These are phyloP conservation scores for Linderniella brevidens DNA, from an alignment of 257 asterid genomes.

Conservation along the genomic window DNA sequence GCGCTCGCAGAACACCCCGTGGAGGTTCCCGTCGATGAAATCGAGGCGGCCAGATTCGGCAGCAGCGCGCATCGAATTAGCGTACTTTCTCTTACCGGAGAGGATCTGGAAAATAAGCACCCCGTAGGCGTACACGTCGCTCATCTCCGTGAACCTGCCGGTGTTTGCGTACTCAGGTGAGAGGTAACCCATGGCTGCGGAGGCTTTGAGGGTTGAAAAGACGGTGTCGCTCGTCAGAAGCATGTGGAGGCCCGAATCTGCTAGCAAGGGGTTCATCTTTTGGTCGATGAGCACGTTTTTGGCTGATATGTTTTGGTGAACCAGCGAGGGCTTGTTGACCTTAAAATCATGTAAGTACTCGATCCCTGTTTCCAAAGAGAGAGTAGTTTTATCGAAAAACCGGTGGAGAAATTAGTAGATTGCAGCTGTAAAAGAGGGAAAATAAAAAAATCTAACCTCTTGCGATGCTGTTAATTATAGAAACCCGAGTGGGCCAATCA, in stretches of 20 bases:
- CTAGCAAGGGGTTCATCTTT: constrained; percentile 36
- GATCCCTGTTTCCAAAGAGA: constrained; percentile 54
- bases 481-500: constrained; percentile 68
- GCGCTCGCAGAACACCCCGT: constrained; percentile 28
- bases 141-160: constrained; percentile 78
- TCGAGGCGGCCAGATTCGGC: constrained; percentile 46
- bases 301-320: constrained; percentile 82
- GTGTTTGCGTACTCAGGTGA: constrained; percentile 84
- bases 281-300: constrained; percentile 63
- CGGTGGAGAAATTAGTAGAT: background rate
- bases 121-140: constrained; percentile 80
- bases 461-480: constrained; percentile 56
- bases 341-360: constrained; percentile 51
- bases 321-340: constrained; percentile 47
- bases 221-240: constrained; percentile 72
- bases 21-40: constrained; percentile 41
- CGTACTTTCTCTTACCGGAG: constrained; percentile 48
- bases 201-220: constrained; percentile 71
- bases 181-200: constrained; percentile 90
- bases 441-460: constrained; percentile 34
- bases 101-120: constrained; percentile 73
- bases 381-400: background rate
- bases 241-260: constrained; percentile 77
- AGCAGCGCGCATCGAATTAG: constrained; percentile 28
- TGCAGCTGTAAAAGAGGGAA: background rate